These are phyloP conservation scores for Neonectria hederae DNA, from an alignment of 2,329 filamentous ascomycete genomes.

Conservation along the genomic window DNA sequence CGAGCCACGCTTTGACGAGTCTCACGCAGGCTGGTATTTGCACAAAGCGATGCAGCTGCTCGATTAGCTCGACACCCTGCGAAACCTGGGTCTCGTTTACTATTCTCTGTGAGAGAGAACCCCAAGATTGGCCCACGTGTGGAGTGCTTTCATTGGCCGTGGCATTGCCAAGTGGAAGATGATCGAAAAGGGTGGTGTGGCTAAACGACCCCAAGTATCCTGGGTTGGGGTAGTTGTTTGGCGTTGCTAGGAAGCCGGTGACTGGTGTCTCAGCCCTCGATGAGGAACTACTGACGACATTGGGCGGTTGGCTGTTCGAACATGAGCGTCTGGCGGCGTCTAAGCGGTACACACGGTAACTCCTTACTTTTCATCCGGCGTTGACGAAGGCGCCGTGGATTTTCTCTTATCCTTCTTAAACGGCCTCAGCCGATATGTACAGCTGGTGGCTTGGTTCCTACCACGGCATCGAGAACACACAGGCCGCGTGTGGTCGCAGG, in stretches of 20 bases:
- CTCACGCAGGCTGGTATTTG: conserved; percentile 1
- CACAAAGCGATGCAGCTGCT: conserved; percentile 2
- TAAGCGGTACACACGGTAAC: background rate
- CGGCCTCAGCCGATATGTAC: conserved; percentile 13
- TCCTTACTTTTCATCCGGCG: background rate
- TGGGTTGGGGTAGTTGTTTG: conserved; percentile 34
- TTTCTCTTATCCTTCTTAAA: conserved; percentile 17
- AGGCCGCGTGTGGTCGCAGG: conserved; percentile 40
- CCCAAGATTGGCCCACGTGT: background rate
- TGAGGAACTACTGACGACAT: background rate
- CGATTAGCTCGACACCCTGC: conserved; percentile 11
- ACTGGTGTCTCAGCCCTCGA: background rate
- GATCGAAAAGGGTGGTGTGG: conserved; percentile 29
- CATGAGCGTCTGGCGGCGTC: background rate
- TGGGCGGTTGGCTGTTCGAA: background rate
- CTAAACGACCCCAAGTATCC: conserved; percentile 37
- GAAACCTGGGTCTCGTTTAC: conserved; percentile 1
- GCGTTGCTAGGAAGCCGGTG: background rate
- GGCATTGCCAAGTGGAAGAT: conserved; percentile 12
- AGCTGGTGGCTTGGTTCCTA: conserved; percentile 1
- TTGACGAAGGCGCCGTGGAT: background rate
- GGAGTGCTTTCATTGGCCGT: background rate
- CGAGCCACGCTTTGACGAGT: conserved; percentile 4
- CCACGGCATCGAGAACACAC: conserved; percentile 40
- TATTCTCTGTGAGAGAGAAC: background rate